A percentile compares a stretch with the other conserved stretches of the same genome.
Conservation (phyloP, 768 basidiomycete species). For the Boletus subparvulus region DNA sequence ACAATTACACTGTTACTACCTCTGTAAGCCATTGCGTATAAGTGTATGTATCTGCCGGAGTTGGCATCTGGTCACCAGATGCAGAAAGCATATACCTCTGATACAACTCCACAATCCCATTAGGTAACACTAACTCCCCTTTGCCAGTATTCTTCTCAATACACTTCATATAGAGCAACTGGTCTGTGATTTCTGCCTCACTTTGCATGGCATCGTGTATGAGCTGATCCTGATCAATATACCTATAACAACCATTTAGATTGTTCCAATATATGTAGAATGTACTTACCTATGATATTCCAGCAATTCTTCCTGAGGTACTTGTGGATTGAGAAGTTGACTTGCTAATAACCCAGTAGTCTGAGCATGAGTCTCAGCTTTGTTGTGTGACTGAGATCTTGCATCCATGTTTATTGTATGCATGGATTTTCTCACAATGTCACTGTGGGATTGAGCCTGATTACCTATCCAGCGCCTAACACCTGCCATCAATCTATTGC, state of each 20-base stretch:
- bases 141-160: conserved; percentile 41
- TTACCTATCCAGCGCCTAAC: conserved; percentile 77
- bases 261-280: neutral
- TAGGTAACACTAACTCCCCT: conserved; percentile 10
- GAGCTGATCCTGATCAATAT: conserved; percentile 73
- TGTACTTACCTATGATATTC: conserved; percentile 69
- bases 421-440: conserved; percentile 42
- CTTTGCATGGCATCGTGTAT: conserved; percentile 57
- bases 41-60: conserved; percentile 6
- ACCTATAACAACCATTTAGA: conserved; percentile 39
- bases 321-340: conserved; percentile 58
- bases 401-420: conserved; percentile 27
- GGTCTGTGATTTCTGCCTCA: conserved; percentile 55
- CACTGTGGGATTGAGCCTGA: conserved; percentile 40
- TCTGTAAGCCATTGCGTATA: conserved; percentile 26
- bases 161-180: conserved; percentile 53
- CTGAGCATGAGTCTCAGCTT: conserved; percentile 28
- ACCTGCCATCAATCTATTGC: conserved; percentile 67
- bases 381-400: conserved; percentile 29
- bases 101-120: conserved; percentile 20
- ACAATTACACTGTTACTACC: neutral
- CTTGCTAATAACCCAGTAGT: conserved; percentile 61
- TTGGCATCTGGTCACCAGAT: neutral
- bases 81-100: conserved; percentile 19
- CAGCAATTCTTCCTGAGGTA: conserved; percentile 60